Conservation (phyloP, 202 grass and related monocot genomes). For the Cymbopogon flexuosus region DNA sequence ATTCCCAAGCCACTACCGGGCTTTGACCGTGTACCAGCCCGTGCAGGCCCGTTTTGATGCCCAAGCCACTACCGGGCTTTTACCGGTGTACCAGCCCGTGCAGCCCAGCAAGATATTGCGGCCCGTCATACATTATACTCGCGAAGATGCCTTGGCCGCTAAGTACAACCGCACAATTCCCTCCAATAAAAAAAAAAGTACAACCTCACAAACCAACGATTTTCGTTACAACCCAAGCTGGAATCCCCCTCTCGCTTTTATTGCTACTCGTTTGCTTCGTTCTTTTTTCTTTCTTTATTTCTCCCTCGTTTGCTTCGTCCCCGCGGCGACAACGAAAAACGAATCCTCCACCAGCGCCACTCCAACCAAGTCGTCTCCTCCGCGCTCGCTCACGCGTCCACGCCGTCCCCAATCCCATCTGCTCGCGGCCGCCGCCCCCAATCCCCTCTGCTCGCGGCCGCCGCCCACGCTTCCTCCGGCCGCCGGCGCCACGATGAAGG, state of each 20-base stretch:
- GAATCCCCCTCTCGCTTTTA: not conserved
- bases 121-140: not conserved
- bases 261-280: not conserved
- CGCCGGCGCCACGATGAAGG: constrained; percentile 52
- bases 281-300: not conserved
- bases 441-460: not conserved
- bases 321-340: not conserved
- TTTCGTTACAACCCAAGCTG: not conserved
- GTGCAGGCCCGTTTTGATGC: not conserved
- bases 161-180: too few relatives aligned
- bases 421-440: too few relatives aligned
- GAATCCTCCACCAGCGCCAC: not conserved
- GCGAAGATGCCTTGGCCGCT: not conserved
- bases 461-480: not conserved
- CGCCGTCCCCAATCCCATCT: not conserved
- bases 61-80: too few relatives aligned
- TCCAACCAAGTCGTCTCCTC: constrained; percentile 33
- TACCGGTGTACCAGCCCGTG: not conserved
- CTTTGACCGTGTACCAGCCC: too few relatives aligned
- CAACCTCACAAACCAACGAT: not conserved
- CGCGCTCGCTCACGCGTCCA: constrained; percentile 17
- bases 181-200: too few relatives aligned
- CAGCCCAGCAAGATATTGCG: not conserved
- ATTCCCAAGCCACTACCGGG: too few relatives aligned
- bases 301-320: constrained; percentile 14